Evolutionary conservation across 108 stramenopile genomes (phyloP).

Genomic region (Cyclotella cryptica): DNA sequence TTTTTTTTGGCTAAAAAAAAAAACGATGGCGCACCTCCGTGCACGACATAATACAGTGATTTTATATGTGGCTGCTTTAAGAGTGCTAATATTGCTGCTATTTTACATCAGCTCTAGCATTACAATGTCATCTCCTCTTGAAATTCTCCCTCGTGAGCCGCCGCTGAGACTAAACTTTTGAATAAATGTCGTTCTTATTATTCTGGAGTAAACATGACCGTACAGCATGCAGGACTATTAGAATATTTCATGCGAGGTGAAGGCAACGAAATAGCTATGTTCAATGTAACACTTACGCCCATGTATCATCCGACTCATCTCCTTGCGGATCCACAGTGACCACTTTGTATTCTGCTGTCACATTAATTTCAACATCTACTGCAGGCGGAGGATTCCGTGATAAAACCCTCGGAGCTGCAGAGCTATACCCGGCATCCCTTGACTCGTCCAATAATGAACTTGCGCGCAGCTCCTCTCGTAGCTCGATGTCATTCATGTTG

Average conservation of each 20-base stretch:
- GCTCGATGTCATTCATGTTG: not conserved
- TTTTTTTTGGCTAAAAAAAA: no score
- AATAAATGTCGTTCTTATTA: conserved; percentile 71
- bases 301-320: conserved; percentile 68
- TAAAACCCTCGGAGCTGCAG: conserved; percentile 19
- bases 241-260: not conserved
- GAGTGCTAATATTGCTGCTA: not conserved
- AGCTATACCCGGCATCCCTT: not conserved
- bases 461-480: not conserved
- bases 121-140: conserved; percentile 83
- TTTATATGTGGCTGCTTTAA: no score
- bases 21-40: no score
- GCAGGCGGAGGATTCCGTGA: conserved; percentile 39
- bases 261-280: not conserved
- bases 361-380: conserved; percentile 68
- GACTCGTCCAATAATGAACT: conserved; percentile 2
- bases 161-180: conserved; percentile 79
- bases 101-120: conserved; percentile 44
- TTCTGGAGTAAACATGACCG: conserved; percentile 28
- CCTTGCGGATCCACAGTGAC: conserved; percentile 83
- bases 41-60: no score
- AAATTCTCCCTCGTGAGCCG: conserved; percentile 65
- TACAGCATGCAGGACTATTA: not conserved
- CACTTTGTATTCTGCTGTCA: conserved; percentile 77
- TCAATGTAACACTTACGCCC: conserved; percentile 63